These are phyloP conservation scores for Aspergillus sp. DNA, from an alignment of 2,329 filamentous ascomycete genomes.

Conservation along the genomic window DNA sequence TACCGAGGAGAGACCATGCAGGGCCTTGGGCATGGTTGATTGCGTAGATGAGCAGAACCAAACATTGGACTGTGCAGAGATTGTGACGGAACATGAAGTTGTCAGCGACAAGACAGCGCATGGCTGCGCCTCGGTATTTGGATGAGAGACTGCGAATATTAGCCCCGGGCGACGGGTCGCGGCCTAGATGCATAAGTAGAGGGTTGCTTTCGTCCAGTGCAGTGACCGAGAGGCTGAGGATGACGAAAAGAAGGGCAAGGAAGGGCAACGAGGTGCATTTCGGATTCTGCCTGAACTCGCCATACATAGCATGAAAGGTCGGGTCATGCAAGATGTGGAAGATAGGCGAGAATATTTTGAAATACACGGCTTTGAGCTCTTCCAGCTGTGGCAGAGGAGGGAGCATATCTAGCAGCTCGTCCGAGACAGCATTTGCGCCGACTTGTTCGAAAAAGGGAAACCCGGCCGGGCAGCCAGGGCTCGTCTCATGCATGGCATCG, in stretches of 20 bases:
- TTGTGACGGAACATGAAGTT: conserved; percentile 30
- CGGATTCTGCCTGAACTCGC: conserved; percentile 20
- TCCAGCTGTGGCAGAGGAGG: conserved; percentile 18
- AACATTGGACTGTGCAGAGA: conserved; percentile 27
- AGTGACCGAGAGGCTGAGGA: conserved; percentile 25
- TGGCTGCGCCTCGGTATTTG: conserved; percentile 26
- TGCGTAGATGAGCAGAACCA: conserved; percentile 33
- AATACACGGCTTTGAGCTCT: conserved; percentile 16
- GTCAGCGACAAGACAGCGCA: conserved; percentile 33
- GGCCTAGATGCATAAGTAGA: conserved; percentile 25
- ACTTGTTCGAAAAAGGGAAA: neutral
- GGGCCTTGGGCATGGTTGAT: conserved; percentile 29
- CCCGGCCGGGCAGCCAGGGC: neutral
- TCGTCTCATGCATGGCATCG: neutral
- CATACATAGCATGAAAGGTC: conserved; percentile 25
- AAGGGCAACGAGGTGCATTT: conserved; percentile 22
- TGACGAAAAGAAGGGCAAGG: conserved; percentile 19
- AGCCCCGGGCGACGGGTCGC: conserved; percentile 17
- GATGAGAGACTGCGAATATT: conserved; percentile 24
- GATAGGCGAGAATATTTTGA: conserved; percentile 11
- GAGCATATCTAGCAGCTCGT: conserved; percentile 14
- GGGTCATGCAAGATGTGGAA: conserved; percentile 32
- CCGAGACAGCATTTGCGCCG: neutral
- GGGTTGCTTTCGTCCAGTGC: conserved; percentile 21
- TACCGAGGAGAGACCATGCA: conserved; percentile 31